phyloP scores from a whole-genome alignment of 169 alveolate genomes.

The Perkinsus marinus region DNA sequence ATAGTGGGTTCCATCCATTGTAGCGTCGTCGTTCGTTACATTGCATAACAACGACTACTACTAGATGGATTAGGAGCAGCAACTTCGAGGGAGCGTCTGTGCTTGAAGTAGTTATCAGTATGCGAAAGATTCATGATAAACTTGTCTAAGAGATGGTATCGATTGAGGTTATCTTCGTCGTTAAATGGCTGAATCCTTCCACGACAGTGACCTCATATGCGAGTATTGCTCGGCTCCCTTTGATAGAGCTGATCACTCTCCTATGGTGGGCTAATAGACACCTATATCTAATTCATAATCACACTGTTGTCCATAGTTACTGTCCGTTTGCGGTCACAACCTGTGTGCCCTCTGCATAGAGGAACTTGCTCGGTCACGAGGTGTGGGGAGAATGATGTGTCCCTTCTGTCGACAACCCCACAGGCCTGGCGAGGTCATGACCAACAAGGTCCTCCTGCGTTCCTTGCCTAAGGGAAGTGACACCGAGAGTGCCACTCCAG shows the following conservation, averaged over 20 bases:
- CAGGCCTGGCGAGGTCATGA: not conserved
- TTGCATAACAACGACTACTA: no score
- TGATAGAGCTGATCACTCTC: not conserved
- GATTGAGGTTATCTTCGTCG: not conserved
- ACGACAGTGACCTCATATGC: not conserved
- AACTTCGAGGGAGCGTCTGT: no score
- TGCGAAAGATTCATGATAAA: no score
- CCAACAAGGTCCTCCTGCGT: not conserved
- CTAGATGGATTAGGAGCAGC: no score
- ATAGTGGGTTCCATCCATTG: no score
- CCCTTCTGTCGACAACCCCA: not conserved
- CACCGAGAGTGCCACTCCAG: not conserved
- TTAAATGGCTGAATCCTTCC: not conserved
- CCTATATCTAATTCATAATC: not conserved
- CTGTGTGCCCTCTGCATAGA: not conserved
- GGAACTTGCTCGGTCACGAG: not conserved
- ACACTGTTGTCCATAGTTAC: not conserved
- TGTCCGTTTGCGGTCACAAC: not conserved
- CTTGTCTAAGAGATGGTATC: not conserved
- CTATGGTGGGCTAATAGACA: not conserved
- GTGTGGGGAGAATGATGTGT: not conserved
- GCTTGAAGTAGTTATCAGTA: no score
- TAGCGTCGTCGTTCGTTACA: no score
- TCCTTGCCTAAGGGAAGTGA: not conserved
- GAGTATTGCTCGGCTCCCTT: not conserved